phyloP scores from a whole-genome alignment of 2,329 filamentous ascomycete species.

The Sordariomycetes sp. region DNA sequence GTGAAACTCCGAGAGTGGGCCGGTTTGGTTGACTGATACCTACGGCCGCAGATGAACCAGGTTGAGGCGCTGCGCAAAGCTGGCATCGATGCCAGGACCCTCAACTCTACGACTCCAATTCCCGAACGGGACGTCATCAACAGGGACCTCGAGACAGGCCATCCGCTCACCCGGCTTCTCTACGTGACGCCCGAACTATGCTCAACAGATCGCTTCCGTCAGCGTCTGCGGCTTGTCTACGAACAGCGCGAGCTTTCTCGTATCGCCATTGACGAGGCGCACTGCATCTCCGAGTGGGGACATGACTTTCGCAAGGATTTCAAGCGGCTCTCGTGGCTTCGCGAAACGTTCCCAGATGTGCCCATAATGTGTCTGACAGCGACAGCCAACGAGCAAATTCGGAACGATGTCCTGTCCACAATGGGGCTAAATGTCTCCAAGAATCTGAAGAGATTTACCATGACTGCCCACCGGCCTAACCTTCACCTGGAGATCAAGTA shows the following conservation, averaged over 20 bases:
- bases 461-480: slow-evolving; percentile 75
- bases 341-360: slow-evolving; percentile 67
- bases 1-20: neutral
- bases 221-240: slow-evolving; percentile 61
- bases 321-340: slow-evolving; percentile 78
- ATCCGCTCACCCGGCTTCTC: slow-evolving; percentile 71
- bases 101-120: slow-evolving; percentile 71
- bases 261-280: slow-evolving; percentile 86
- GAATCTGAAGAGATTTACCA: slow-evolving; percentile 65
- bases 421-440: slow-evolving; percentile 53
- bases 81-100: slow-evolving; percentile 69
- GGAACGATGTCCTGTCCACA: slow-evolving; percentile 70
- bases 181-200: slow-evolving; percentile 94
- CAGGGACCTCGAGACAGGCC: slow-evolving; percentile 75
- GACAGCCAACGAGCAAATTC: slow-evolving; percentile 72
- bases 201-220: slow-evolving; percentile 64
- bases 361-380: slow-evolving; percentile 90
- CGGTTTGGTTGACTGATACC: neutral
- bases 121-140: slow-evolving; percentile 59
- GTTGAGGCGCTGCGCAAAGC: slow-evolving; percentile 67
- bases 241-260: slow-evolving; percentile 76
- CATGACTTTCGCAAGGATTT: slow-evolving; percentile 95
- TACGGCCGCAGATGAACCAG: slow-evolving; percentile 64
- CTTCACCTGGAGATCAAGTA: slow-evolving; percentile 86
- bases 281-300: slow-evolving; percentile 97